These are phyloP conservation scores for Penicillium bovifimosum DNA, from an alignment of 495 filamentous ascomycete species.

Conservation along the genomic window DNA sequence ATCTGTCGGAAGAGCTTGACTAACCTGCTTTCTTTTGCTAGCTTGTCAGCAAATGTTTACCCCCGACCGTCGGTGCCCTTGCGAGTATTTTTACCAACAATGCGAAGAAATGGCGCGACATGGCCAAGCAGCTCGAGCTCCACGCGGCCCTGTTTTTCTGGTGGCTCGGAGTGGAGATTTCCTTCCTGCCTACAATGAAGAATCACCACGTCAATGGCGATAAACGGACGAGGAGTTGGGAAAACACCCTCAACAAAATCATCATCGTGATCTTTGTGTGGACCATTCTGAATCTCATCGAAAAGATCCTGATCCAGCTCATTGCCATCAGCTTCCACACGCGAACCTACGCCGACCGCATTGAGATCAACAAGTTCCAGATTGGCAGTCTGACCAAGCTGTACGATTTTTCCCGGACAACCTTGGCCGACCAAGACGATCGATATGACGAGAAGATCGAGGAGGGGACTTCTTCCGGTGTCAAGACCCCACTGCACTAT, in stretches of 20 bases:
- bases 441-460: constrained; percentile 55
- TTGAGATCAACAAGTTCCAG: constrained; percentile 88
- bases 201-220: constrained; percentile 65
- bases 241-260: constrained; percentile 77
- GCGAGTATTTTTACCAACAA: constrained; percentile 81
- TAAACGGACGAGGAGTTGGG: constrained; percentile 57
- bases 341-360: constrained; percentile 85
- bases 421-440: constrained; percentile 66
- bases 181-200: constrained; percentile 54
- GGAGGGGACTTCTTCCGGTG: constrained; percentile 44
- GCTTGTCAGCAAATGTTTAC: constrained; percentile 71
- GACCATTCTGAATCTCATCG: constrained; percentile 72
- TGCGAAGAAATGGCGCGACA: constrained; percentile 88
- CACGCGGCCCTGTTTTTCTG: constrained; percentile 87
- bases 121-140: constrained; percentile 81
- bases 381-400: constrained; percentile 75
- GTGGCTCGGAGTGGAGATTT: constrained; percentile 76
- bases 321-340: constrained; percentile 92
- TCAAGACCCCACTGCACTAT: constrained; percentile 65
- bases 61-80: constrained; percentile 56
- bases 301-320: constrained; percentile 93
- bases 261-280: constrained; percentile 78
- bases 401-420: constrained; percentile 72
- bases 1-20: background rate
- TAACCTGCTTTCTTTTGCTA: constrained; percentile 18